Evolutionary conservation across 2,329 filamentous ascomycete species (phyloP), one percentile per base, ranked within the genome.

Genomic region (Aspergillus piperis): DNA sequence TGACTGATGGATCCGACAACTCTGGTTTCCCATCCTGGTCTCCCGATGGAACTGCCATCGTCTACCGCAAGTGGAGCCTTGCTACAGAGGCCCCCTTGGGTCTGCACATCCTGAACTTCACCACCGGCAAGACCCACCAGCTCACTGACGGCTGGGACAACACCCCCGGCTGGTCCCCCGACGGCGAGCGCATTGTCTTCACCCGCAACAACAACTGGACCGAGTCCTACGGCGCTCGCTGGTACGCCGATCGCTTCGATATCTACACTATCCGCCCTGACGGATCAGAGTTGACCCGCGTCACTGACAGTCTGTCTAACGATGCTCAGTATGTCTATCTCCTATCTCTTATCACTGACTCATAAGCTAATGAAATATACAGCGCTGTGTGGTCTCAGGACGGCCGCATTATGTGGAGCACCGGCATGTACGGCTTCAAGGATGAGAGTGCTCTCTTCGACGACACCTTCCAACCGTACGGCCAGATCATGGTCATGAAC

Each of bases 401-500:
- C 66, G 77, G 77, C 7, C 70, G 71, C 5, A 80, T 81, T 38
- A 61, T 78, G 63, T 82, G 72, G 42, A 73, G 66, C 6, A 78
- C 69, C 8, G 78, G 78, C 4, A 76, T 77, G 75, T 81, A 75
- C 56, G 79, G 78, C 2, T 81, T 80, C 67, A 70, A 76, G 38
- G 74, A 77, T 44, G 79, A 81, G 69, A 70, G 72, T 10, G 70
- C 74, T 0, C 63, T 75, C 1, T 81, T 76, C 54, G 78, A 81
- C 54, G 61, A 78, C 38, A 80, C 78, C 1, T 81, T 80, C 64
- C 76, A 81, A 67, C 79, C 77, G 0, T 80, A 80, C 48, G 78
- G 78, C 0, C 77, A 80, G 70, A 77, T 81, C 48, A 70, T 78
- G 52, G 59, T 76, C n/a, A 80, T 80, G 78, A 68, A 81, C 59